These are phyloP conservation scores for Cadophora gregata DNA, from an alignment of 2,329 filamentous ascomycete species.

Conservation along the genomic window DNA sequence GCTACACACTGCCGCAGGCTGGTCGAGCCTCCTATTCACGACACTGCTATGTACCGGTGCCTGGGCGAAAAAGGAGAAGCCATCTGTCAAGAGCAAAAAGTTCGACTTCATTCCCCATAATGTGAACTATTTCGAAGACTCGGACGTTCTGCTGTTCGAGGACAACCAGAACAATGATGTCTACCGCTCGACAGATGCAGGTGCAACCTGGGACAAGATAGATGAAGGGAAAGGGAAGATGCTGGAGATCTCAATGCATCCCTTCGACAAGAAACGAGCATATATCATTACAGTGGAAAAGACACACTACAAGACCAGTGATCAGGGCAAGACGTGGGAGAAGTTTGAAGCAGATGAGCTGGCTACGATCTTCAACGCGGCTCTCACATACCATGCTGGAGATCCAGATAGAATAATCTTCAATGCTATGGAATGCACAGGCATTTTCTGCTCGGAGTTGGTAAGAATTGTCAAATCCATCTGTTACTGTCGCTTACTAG, in stretches of 20 bases:
- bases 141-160: constrained; percentile 79
- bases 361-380: constrained; percentile 59
- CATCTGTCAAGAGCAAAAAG: constrained; percentile 66
- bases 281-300: constrained; percentile 75
- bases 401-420: constrained; percentile 88
- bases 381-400: constrained; percentile 79
- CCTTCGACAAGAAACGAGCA: constrained; percentile 78
- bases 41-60: constrained; percentile 38
- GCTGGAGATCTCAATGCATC: constrained; percentile 73
- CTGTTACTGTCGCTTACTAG: constrained; percentile 20
- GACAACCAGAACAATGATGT: constrained; percentile 69
- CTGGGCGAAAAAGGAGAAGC: constrained; percentile 51
- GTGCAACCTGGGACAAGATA: constrained; percentile 74
- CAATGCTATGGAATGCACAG: constrained; percentile 73
- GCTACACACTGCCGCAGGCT: constrained; percentile 40
- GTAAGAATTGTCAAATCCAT: constrained; percentile 36
- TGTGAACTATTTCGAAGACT: constrained; percentile 91
- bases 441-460: constrained; percentile 67
- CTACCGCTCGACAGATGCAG: constrained; percentile 82
- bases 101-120: constrained; percentile 72
- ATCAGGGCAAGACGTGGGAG: constrained; percentile 83
- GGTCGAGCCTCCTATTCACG: constrained; percentile 41
- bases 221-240: constrained; percentile 66
- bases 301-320: constrained; percentile 81
- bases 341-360: constrained; percentile 69